Evolutionary conservation across 2,329 filamentous ascomycete genomes (phyloP), one percentile per base, ranked within the genome.

Genomic region (Rhytidhysteron rufulum): DNA sequence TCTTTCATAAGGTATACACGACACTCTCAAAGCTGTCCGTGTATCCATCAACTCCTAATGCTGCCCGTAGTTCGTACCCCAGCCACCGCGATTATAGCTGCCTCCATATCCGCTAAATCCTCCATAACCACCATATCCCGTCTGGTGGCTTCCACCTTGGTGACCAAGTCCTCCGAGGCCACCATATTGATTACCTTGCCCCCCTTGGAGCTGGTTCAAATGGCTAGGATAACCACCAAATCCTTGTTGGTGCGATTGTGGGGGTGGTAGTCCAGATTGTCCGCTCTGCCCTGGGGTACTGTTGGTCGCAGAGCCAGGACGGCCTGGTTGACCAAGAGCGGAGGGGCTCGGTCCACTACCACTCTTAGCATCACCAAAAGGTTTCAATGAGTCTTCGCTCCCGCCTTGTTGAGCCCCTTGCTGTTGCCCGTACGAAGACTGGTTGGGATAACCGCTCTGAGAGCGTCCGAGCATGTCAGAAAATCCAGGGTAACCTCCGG

Each of bases 291-390:
- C 72, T 29, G 70, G 73, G 18, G 69, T 71, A 53, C 70, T 80
- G 64, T 81, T 82, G 21, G 78, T 75, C 6, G 79, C 79, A 27
- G 80, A 83, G 31, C 77, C 78, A 29, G 80, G 80, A 45, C 80
- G 78, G 49, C 79, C 78, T 32, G 77, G 77, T 57, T 82, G 79
- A 34, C 77, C 77, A 29, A 83, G 69, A 9, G 70, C 66, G 41
- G 76, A 77, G 19, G 79, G 79, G 48, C 78, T 82, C 20, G 80
- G 79, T 9, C 78, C 76, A 31, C 71, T 72, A 34, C 68, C 64
- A 19, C 55, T 58, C 66, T 81, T 80, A 34, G 73, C 67, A 16
- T 79, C 72, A 46, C 75, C 74, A 47, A 77, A 82, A 6, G 72
- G 71, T 67, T 81, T 82, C 48, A 79, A 57, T 0, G 71, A 54